Base-by-base conservation (phyloP, 345 rosid species). In the Trapa bicornis region DNA sequence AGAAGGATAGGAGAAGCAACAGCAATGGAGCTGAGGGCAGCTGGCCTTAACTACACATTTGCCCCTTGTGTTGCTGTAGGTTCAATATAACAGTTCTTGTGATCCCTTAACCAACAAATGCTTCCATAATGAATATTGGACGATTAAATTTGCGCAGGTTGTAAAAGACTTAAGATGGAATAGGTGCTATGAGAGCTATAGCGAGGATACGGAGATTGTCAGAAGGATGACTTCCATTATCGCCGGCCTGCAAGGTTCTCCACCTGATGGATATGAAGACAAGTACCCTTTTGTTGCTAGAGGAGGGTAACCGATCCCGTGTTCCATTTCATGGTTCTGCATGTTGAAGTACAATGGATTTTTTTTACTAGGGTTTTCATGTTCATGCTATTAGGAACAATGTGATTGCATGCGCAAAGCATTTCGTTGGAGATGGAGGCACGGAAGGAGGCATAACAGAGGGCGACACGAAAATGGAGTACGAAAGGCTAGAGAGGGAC, bases 391-490 rank as follows among this genome's bases (percentile, higher is more conserved):
- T 32, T 22, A 58, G 63, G 37, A 33, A 9, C 63, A 58, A 58
- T 3, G 16, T 58, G 37, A 35, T 35, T 2, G 63, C 63, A 7
- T 58, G 63, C 32, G 63, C 63, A 3, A 58, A 58, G 38, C 63
- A 58, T 35, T 58, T 58, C 13, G 63, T 58, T 33, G 63, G 63
- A 11, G 63, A 58, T 35, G 63, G 63, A 58, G 63, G 63, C 38
- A 33, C 63, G 3, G 38, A 9, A 35, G 37, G 37, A 11, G 63
- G 63, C 1, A 33, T 8, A 33, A 58, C 32, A 5, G 37, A 58
- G 5, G 37, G 15, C 10, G 10, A 58, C 14, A 32, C 63, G 4
- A 33, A 1, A 11, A 11, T 9, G 15, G 32, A 11, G 3, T 58
- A 33, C 2, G 37, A 58, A 0, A 16, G 11, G 37, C 9, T 58